Base-by-base conservation (phyloP, 2,329 filamentous ascomycete genomes). In the Xylaria sp. region DNA sequence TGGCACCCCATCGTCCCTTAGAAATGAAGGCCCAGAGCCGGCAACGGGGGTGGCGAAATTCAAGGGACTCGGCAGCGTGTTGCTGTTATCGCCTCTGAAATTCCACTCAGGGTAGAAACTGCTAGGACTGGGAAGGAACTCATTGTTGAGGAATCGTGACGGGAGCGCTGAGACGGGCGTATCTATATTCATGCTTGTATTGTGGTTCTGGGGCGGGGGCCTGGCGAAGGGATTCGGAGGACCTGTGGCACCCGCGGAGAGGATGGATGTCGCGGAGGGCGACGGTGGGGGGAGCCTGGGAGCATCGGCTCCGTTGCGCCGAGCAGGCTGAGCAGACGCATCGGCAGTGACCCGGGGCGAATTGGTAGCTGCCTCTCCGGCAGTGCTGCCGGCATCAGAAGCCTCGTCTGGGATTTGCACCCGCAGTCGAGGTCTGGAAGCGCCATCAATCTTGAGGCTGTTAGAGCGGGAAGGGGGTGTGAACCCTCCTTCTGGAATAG, bases 181-280 rank as follows among this genome's bases (percentile, higher is more conserved):
- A 77, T 96, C 90, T 55, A 89, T 87, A 70, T 82, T 82, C 80
- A 88, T 91, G 65, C 83, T 83, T 60, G 79, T 83, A 69, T 77
- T 83, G 75, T 87, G 89, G 66, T 89, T 86, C 34, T 94, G 93
- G 4, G 92, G 94, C 32, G 91, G 88, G 0, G 95, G 96, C 51
- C 95, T 88, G 8, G 96, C 96, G 80, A 98, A 99, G 0, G 96
- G 96, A 79, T 99, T 99, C 1, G 94, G 94, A 15, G 96, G 96
- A 0, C 96, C 96, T 46, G 91, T 92, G 9, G 96, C 95, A 50
- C 96, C 96, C 0, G 96, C 96, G 57, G 94, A 97, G 65, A 98
- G 85, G 7, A 98, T 85, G 2, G 94, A 90, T 25, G 92, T 92
- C 2, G 94, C 92, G 37, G 94, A 97, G 0, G 96, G 95, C 1